phyloP scores from a whole-genome alignment of 139 green algal genomes.

The Chloropicon primus region DNA sequence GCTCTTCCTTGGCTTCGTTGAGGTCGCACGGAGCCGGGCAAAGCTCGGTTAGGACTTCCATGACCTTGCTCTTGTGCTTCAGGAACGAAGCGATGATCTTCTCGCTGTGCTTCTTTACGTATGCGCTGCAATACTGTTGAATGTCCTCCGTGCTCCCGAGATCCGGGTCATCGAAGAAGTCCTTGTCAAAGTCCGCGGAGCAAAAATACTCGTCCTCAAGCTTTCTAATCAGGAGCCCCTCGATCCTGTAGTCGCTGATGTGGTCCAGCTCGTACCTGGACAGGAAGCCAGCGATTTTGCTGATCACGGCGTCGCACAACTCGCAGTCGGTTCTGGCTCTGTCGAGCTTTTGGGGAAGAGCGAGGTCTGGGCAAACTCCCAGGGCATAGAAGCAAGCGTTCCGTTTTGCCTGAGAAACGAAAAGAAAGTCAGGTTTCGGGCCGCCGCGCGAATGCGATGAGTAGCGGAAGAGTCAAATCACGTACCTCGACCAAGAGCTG shows the following conservation, averaged over 20 bases:
- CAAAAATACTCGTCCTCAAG: not conserved
- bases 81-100: not conserved
- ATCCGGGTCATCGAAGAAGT: not conserved
- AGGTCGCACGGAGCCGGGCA: not conserved
- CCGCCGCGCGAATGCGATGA: too few species aligned
- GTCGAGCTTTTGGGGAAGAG: not conserved
- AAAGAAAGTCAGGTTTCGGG: too few species aligned
- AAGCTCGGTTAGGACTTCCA: not conserved
- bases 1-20: not conserved
- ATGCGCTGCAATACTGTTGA: not conserved
- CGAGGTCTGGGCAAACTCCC: not conserved
- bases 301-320: not conserved
- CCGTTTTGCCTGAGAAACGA: not conserved
- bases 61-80: not conserved
- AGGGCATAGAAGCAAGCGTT: not conserved
- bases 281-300: not conserved
- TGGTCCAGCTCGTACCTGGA: not conserved
- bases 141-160: not conserved
- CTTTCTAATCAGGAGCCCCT: not conserved
- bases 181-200: not conserved
- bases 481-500: too few species aligned
- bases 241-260: not conserved
- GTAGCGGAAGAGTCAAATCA: too few species aligned
- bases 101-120: not conserved
- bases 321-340: not conserved